phyloP scores from a whole-genome alignment of 2,329 filamentous ascomycete species.

The Ophiobolus disseminans region DNA sequence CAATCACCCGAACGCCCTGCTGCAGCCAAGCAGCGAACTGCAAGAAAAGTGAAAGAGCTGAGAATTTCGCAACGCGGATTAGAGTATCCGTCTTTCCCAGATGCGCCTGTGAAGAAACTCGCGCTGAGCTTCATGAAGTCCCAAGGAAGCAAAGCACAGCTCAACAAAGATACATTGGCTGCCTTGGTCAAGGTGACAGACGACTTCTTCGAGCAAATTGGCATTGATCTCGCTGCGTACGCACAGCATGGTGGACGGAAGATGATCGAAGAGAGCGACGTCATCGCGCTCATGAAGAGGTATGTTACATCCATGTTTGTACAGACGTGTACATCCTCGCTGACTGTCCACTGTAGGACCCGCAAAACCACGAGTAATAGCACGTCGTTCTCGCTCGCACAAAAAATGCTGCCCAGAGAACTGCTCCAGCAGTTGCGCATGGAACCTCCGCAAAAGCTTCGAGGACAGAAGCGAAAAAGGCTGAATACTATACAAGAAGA shows the following conservation, averaged over 20 bases:
- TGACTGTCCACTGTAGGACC: conserved; percentile 25
- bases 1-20: conserved; percentile 31
- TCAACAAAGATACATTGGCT: conserved; percentile 75
- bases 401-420: conserved; percentile 81
- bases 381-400: conserved; percentile 86
- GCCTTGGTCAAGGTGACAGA: conserved; percentile 82
- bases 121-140: conserved; percentile 74
- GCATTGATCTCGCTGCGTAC: conserved; percentile 80
- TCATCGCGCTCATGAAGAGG: conserved; percentile 83
- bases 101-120: conserved; percentile 73
- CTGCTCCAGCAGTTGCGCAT: conserved; percentile 82
- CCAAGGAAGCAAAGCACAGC: conserved; percentile 70
- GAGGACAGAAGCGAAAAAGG: conserved; percentile 51
- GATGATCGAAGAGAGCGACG: conserved; percentile 84
- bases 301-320: conserved; percentile 55
- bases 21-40: conserved; percentile 20
- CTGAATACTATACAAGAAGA: conserved; percentile 52
- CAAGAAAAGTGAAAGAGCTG: conserved; percentile 57
- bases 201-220: conserved; percentile 90
- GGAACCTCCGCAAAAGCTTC: conserved; percentile 56
- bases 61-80: conserved; percentile 74
- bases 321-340: conserved; percentile 10
- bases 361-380: conserved; percentile 73
- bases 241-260: conserved; percentile 82
- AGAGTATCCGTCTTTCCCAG: conserved; percentile 76